Conservation (phyloP, 2,329 filamentous ascomycete species). For the Trichophyton benhamiae region DNA sequence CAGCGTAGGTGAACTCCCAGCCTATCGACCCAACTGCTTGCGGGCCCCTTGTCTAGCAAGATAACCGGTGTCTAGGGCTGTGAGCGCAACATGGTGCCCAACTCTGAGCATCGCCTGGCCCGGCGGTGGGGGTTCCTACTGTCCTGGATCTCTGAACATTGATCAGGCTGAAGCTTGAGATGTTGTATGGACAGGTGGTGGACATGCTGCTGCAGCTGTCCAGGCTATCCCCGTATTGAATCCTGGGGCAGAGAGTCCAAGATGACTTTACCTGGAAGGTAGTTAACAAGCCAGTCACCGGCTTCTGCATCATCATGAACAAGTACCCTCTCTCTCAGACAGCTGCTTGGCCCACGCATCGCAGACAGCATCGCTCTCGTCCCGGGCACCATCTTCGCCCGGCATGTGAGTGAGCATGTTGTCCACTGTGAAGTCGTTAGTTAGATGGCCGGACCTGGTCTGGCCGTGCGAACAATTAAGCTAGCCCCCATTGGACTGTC, state of each 20-base stretch:
- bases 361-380: neutral
- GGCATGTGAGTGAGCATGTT: neutral
- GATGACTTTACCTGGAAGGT: constrained; percentile 19
- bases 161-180: constrained; percentile 18
- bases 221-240: constrained; percentile 26
- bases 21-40: constrained; percentile 30
- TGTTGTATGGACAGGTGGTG: constrained; percentile 32
- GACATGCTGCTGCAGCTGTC: constrained; percentile 30
- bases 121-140: neutral
- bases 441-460: no score
- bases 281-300: constrained; percentile 18
- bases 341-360: neutral
- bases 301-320: constrained; percentile 35
- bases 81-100: constrained; percentile 17
- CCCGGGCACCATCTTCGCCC: neutral
- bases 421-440: no score
- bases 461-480: no score
- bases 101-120: constrained; percentile 11
- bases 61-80: constrained; percentile 23
- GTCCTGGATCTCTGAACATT: constrained; percentile 25
- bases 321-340: constrained; percentile 13
- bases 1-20: constrained; percentile 33
- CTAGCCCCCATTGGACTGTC: no score
- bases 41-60: constrained; percentile 26
- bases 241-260: constrained; percentile 21